Percentiles rank a stretch among this genome's conserved stretches.
phyloP scores from a whole-genome alignment of 805 yeast genomes.

The Zygotorulaspora sp. region DNA sequence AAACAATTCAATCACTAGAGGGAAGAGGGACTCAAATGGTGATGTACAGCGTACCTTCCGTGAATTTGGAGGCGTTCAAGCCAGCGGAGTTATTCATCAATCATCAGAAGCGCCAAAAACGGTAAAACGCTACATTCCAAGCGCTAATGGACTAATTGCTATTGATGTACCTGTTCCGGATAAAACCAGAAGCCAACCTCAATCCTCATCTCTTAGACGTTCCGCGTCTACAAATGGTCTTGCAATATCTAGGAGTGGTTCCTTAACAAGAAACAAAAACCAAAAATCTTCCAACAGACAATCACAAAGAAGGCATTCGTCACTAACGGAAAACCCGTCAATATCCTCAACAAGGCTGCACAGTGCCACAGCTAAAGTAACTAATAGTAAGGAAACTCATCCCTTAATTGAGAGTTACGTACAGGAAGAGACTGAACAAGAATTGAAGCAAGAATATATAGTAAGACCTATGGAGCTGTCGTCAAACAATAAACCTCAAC shows the following conservation, averaged over 20 bases:
- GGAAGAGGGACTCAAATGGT: constrained; percentile 1
- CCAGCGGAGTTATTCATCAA: constrained; percentile 28
- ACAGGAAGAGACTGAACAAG: constrained; percentile 28
- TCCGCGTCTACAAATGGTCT: constrained; percentile 15
- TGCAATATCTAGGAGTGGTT: constrained; percentile 8
- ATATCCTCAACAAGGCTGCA: not conserved
- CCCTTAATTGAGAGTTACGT: constrained; percentile 24
- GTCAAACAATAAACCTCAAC: not conserved
- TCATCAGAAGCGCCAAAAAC: constrained; percentile 36
- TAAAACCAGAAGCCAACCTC: constrained; percentile 19
- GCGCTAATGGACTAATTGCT: constrained; percentile 63
- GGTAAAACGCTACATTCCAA: constrained; percentile 68
- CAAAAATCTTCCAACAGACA: constrained; percentile 13
- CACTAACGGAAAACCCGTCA: constrained; percentile 8
- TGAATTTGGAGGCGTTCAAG: constrained; percentile 34
- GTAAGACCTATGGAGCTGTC: constrained; percentile 12
- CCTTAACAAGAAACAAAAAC: constrained; percentile 12
- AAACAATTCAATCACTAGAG: constrained; percentile 6
- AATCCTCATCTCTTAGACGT: constrained; percentile 13
- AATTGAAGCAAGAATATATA: constrained; percentile 18
- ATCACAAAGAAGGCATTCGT: constrained; percentile 12
- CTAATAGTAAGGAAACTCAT: constrained; percentile 1
- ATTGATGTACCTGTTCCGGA: constrained; percentile 58
- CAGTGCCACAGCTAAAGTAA: not conserved
- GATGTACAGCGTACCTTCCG: constrained; percentile 34